Base-by-base conservation (phyloP, 805 yeast species). In the Cyberlindnera suaveolens region DNA sequence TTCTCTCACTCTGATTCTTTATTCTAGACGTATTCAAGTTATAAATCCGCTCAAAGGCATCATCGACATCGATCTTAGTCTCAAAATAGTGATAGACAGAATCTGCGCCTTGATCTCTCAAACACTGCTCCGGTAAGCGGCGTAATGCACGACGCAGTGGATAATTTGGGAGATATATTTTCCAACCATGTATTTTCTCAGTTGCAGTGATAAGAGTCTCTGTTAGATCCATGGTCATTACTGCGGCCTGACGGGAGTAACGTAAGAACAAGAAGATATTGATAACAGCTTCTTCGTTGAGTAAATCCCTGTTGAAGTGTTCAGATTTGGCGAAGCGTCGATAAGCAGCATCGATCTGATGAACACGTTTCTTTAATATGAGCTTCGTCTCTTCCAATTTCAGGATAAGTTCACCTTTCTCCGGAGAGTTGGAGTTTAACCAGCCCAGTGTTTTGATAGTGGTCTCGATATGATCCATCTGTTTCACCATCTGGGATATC, bases 41-140 rank as follows among this genome's bases (percentile, higher is more conserved):
- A 51, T 71, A 68, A 4, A 71, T 62, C 42, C 67, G 60, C 38
- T 66, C 70, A 48, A 74, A 71, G 1, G 72, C 66, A 40, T 69
- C 73, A 43, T 68, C 72, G 6, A 74, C 75, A 39, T 70, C 76
- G 14, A 57, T 38, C 43, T 68, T 68, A 1, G 72, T 61, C 41
- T 70, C 73, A 40, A 61, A 62, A 47, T 70, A 73, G 34, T 67
- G 63, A 16, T 66, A 61, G 7, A 70, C 67, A n/a, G 66, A 61
- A 20, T 67, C 67, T 3, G 72, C 69, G 16, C 78, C 78, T 49
- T 70, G 70, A 52, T 74, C 79, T 31, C 65, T 60, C 6, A 68
- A 54, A 47, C 73, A 70, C 37, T 65, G 72, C 29, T 51, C 56
- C 0, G 75, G 68, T n/a, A 71, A 46, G 32, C 73, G 61, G 35